Evolutionary conservation across 805 yeast genomes (phyloP).

Genomic region (Metschnikowia peoriensis): DNA sequence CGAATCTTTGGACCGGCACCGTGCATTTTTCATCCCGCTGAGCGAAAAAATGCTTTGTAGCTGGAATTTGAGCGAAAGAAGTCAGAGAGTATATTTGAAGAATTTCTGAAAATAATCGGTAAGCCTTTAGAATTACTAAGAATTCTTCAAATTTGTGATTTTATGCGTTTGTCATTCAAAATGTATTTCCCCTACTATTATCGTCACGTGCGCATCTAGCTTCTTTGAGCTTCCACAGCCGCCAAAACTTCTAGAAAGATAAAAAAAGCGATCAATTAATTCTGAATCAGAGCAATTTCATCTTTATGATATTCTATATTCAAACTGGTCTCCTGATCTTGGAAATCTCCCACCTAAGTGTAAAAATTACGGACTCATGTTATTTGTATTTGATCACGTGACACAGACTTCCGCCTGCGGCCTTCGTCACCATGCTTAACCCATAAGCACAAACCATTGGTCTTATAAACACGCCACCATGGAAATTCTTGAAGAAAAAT

Average conservation of each 20-base stretch:
- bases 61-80: not conserved
- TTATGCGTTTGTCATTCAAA: too few relatives aligned
- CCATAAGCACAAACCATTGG: not conserved
- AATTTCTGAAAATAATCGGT: too few relatives aligned
- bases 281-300: too few relatives aligned
- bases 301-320: too few relatives aligned
- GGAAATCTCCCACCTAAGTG: too few relatives aligned
- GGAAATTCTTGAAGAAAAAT: conserved; percentile 45
- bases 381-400: not conserved
- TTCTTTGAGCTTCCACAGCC: not conserved
- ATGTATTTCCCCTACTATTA: not conserved
- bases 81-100: too few relatives aligned
- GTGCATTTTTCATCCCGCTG: not conserved
- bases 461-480: conserved; percentile 16
- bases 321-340: too few relatives aligned
- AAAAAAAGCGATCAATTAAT: too few relatives aligned
- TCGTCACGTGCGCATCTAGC: not conserved
- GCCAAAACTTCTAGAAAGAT: too few relatives aligned
- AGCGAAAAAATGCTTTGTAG: not conserved
- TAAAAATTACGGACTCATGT: too few relatives aligned
- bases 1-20: not conserved
- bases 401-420: not conserved
- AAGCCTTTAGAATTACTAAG: not conserved
- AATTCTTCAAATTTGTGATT: not conserved
- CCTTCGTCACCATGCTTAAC: not conserved